Evolutionary conservation across 164 flowering plant species (phyloP), one percentile per base, ranked within the genome.

Genomic region (Chimonanthus salicifolius): DNA sequence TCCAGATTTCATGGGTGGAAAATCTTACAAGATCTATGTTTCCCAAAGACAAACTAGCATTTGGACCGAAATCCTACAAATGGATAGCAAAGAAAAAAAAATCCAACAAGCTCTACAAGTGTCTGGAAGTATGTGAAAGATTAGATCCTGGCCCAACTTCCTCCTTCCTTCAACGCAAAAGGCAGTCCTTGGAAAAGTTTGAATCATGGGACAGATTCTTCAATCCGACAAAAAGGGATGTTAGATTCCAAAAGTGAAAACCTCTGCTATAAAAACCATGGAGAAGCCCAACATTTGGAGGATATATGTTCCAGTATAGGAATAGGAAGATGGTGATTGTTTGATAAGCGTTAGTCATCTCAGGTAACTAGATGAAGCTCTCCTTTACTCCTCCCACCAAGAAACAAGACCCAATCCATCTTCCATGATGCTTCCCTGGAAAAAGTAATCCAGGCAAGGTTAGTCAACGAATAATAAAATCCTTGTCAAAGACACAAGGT

Each of bases 331-430:
- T 58, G 16, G 10, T n/a, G 16, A 58, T 58, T 5, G 16, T 8
- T 3, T 58, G 11, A 11, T n/a, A 58, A 58, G 62, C 62, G 33
- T 33, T 33, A 58, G 62, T n/a, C 62, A 9, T 11, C 10, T 33
- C 66, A 5, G 7, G 45, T 9, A 20, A 33, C 33, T 33, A 6
- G 4, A 33, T 54, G 66, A 63, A 33, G 66, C 45, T 63, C 45
- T 21, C 18, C 5, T n/a, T 68, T 68, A 68, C 20, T 49, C 51
- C 73, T 49, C 51, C 73, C 73, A 71, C 73, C 73, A 71, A 60
- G 73, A 60, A 60, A 71, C 49, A 47, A 45, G 66, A 46, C 73
- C 73, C 47, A 71, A 62, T 45, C 73, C 73, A 18, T 71, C 73
- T 6, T 60, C 64, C 16, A 71, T 13, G 9, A 71, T 71, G 18